Base-by-base conservation (phyloP, 1,139 yeast genomes). In the Saccharomyces hybrid region DNA sequence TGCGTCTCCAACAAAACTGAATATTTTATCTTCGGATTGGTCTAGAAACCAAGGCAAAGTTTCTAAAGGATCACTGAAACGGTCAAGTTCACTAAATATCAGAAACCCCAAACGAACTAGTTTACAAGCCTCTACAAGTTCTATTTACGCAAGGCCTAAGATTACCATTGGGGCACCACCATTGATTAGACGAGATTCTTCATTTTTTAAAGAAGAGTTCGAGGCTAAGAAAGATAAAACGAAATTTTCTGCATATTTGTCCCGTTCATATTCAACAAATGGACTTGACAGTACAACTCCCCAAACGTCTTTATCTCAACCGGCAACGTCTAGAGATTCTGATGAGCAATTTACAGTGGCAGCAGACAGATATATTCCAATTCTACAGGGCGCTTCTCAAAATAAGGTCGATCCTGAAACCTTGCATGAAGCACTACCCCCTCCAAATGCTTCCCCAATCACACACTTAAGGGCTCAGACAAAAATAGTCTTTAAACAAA, bases 401-500 rank as follows among this genome's bases (percentile, higher is more conserved):
- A 63, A 60, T 27, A 66, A 66, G 51, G 63, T 68, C 7, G 69
- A 67, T 48, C 63, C 64, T 11, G 47, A 52, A 24, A 54, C 61
- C 7, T 48, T 64, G 8, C 58, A 61, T 28, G 69, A 64, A 44
- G 69, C 64, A 28, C 51, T 62, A 41, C 79, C 80, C 8, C 73
- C 76, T 31, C 75, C 79, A 29, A 74, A 72, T 57, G 79, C 79
- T 19, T 72, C 79, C 4, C 82, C 82, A 0, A 69, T 74, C 7
- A 74, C 76, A 32, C 82, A 86, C 69, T 80, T 86, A 47, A 81
- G 81, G 64, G 86, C 86, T 1, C 90, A 85, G 67, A 82, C 88
- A 1, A 78, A 83, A 44, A 78, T 81, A 60, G 83, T 85, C 3
- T 89, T 89, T 69, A 88, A 87, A 69, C 83, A 84, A 63, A 86